Evolutionary conservation across 352 stramenopile species (phyloP), one percentile per base, ranked within the genome.

Genomic region (Phytophthora pisi): DNA sequence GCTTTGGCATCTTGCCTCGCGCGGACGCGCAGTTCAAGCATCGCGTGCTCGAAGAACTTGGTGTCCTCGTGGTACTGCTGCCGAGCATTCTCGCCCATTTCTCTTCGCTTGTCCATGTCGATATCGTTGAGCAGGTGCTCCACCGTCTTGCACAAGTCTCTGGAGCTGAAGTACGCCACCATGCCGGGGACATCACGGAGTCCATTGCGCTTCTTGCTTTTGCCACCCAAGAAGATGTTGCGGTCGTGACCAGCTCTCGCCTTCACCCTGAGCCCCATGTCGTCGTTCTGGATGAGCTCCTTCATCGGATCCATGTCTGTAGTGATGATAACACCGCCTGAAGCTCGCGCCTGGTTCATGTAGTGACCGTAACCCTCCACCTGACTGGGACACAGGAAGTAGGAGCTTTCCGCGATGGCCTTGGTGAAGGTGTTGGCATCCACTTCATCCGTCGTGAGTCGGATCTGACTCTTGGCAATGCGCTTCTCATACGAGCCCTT

Each of bases 361-460:
- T 90, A 90, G 70, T 90, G 82, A 10, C 81, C 82, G 49, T 84
- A 91, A 2, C 81, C 83, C 65, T 91, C 83, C 68, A 77, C 77
- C 24, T 66, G 56, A 70, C 83, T 91, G n/a, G 83, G 70, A 56
- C 83, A 91, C 26, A 91, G 57, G 42, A 91, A 85, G 34, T 80
- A 84, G 18, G 74, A 42, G 11, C 72, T 68, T 34, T 89, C 70
- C 1, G 78, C 79, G 16, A 91, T 40, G 4, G 79, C 57, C 16
- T 73, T 74, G 6, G 73, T 73, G 56, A 88, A 91, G 34, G 51
- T 50, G 10, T 30, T 51, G 5, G 68, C 51, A 51, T 76, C 63
- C 10, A 90, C 52, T 5, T 77, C 61, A 36, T 83, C 70, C 1
- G 66, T 76, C 7, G 31, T 73, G 30, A 76, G 58, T 36, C 43